These are phyloP conservation scores for Persicaria tinctoria DNA, from an alignment of 148 eudicot genomes.

Conservation along the genomic window DNA sequence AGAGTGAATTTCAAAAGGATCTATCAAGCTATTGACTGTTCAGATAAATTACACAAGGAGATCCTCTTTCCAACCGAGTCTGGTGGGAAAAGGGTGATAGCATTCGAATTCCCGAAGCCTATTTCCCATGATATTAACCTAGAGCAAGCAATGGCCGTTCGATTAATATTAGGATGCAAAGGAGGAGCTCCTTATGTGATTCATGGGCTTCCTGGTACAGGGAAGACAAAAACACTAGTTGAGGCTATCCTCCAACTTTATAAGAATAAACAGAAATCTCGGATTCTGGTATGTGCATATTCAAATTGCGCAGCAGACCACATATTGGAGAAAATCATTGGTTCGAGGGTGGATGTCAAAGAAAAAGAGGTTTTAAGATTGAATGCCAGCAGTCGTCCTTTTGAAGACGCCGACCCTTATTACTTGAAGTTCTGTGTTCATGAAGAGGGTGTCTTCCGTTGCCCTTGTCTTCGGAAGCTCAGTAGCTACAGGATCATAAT, in stretches of 20 bases:
- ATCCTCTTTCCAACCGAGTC: conserved; percentile 52
- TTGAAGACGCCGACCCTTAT: conserved; percentile 53
- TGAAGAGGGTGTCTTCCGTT: conserved; percentile 44
- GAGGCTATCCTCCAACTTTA: conserved; percentile 78
- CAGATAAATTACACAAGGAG: conserved; percentile 33
- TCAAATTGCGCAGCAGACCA: conserved; percentile 94
- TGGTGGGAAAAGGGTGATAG: conserved; percentile 29
- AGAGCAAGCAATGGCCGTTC: conserved; percentile 57
- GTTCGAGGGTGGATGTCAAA: conserved; percentile 15
- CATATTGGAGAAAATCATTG: conserved; percentile 49
- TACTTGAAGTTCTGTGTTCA: conserved; percentile 33
- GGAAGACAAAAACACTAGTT: conserved; percentile 77
- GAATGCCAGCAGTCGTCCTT: conserved; percentile 68
- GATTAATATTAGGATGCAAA: conserved; percentile 59
- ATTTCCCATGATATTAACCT: conserved; percentile 50
- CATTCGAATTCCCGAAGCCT: conserved; percentile 28
- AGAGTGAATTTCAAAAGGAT: conserved; percentile 56
- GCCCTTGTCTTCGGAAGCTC: conserved; percentile 41
- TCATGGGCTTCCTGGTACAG: conserved; percentile 96
- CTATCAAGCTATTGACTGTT: conserved; percentile 71
- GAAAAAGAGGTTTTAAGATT: conserved; percentile 57
- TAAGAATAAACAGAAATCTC: conserved; percentile 17
- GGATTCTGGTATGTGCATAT: conserved; percentile 75
- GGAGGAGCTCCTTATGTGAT: conserved; percentile 80
- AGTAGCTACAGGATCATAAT: conserved; percentile 44